These are phyloP conservation scores for Immersiporthe knoxdaviesiana DNA, from an alignment of 2,329 filamentous ascomycete species.

Conservation along the genomic window DNA sequence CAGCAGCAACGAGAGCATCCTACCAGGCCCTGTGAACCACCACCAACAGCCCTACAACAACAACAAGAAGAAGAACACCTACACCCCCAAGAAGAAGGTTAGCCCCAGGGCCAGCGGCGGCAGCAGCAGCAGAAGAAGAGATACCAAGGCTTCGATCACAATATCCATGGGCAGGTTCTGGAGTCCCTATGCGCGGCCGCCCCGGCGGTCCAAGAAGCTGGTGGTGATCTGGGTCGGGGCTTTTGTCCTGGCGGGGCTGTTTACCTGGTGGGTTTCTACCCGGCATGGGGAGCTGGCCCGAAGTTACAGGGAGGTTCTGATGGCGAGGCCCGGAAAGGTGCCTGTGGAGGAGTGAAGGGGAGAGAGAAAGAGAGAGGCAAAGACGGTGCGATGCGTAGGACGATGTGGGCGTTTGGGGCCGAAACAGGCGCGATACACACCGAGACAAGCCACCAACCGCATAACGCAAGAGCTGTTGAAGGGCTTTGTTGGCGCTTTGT, in stretches of 20 bases:
- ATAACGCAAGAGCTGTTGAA: neutral
- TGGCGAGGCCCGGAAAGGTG: conserved; percentile 17
- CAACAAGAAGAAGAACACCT: neutral
- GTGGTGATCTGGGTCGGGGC: conserved; percentile 24
- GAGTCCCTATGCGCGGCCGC: conserved; percentile 28
- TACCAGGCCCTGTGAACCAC: conserved; percentile 16
- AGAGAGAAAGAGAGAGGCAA: neutral
- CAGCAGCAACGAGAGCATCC: conserved; percentile 12
- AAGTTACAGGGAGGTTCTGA: conserved; percentile 25
- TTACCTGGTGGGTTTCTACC: conserved; percentile 25
- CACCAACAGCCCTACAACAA: neutral
- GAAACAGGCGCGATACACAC: neutral
- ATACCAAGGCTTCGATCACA: conserved; percentile 8
- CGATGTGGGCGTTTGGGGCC: neutral
- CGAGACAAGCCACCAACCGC: neutral
- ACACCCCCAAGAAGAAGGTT: neutral
- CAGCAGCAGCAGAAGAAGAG: neutral
- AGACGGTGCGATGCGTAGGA: neutral
- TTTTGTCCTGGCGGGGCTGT: conserved; percentile 21
- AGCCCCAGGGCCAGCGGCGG: neutral
- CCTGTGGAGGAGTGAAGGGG: conserved; percentile 17
- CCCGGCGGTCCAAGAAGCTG: conserved; percentile 27
- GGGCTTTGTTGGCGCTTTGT: neutral
- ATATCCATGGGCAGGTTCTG: conserved; percentile 10
- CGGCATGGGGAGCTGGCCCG: conserved; percentile 8